Conservation (phyloP, 805 yeast genomes). For the Saccharomycopsis babjevae region DNA sequence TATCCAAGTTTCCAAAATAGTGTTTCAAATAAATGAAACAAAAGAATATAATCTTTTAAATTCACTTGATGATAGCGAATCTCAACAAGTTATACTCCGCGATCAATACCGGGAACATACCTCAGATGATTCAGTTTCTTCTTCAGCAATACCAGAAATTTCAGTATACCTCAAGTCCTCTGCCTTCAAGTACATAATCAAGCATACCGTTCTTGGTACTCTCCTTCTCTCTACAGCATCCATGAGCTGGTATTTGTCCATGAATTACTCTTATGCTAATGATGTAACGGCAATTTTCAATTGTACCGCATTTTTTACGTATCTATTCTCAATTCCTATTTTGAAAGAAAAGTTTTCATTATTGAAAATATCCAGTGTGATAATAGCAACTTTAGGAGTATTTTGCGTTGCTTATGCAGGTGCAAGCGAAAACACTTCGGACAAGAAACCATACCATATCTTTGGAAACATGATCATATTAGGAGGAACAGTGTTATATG, state of each 20-base stretch:
- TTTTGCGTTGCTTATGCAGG: slow-evolving; percentile 68
- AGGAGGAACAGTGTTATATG: slow-evolving; percentile 67
- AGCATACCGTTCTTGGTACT: slow-evolving; percentile 36
- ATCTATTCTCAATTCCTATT: slow-evolving; percentile 70
- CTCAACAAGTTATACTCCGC: slow-evolving; percentile 7
- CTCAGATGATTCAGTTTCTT: neutral
- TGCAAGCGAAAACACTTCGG: slow-evolving; percentile 20
- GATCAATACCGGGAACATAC: slow-evolving; percentile 1
- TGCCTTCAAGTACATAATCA: slow-evolving; percentile 30
- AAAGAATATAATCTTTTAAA: slow-evolving; percentile 31
- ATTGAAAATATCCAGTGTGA: slow-evolving; percentile 56
- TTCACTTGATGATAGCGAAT: slow-evolving; percentile 14
- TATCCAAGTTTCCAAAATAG: slow-evolving; percentile 63
- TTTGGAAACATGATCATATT: slow-evolving; percentile 64
- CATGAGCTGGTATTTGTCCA: slow-evolving; percentile 76
- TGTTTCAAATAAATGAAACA: slow-evolving; percentile 16
- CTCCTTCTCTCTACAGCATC: slow-evolving; percentile 66
- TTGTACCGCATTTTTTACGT: slow-evolving; percentile 83
- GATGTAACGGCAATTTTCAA: slow-evolving; percentile 88
- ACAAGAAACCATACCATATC: slow-evolving; percentile 45
- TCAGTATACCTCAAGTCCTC: neutral
- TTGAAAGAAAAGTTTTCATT: slow-evolving; percentile 55
- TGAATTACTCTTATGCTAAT: slow-evolving; percentile 68
- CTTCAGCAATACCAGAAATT: neutral
- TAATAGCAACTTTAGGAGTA: slow-evolving; percentile 66